Evolutionary conservation across 164 flowering plant genomes (phyloP), one percentile per base, ranked within the genome.

Genomic region (Amborella trichopoda): DNA sequence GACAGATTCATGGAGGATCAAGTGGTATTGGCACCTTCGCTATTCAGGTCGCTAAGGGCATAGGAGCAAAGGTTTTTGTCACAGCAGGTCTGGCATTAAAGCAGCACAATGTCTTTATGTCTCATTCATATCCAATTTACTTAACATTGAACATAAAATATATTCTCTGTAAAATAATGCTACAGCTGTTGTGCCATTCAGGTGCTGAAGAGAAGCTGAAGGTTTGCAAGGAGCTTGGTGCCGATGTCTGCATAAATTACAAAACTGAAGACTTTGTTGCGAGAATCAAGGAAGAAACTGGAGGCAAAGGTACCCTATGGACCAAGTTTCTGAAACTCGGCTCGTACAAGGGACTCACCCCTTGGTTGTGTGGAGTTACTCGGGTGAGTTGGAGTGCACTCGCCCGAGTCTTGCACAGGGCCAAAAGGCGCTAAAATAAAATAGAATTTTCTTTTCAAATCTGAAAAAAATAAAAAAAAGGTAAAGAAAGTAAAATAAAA

Each of bases 21-120:
- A 86, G 98, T 58, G 96, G 98, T 50, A 91, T 91, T 43, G 94
- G 98, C 24, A 86, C 90, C 16, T 91, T 91, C 71, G 96, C 93
- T 0, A 75, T 91, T 67, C 94, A 91, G 71, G 75, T 86, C 10
- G 98, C 96, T 37, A 83, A 83, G 52, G 65, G 66, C 60, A 50
- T 6, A 26, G 96, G 96, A 52, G 76, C 55, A 10, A 75, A 57
- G 60, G 98, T 86, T 9, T 80, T 91, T 61, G 77, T 78, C 41
- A 90, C 97, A 23, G 95, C 94, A 79, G 95, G 97, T 84, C 23
- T 45, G 49, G 28, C 26, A 19, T n/a, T n/a, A n/a, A n/a, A n/a
- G n/a, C n/a, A n/a, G n/a, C n/a, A n/a, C n/a, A n/a, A n/a, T n/a
- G n/a, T n/a, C n/a, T n/a, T n/a, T n/a, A n/a, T n/a, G n/a, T n/a